Percentiles rank a stretch among this genome's conserved stretches.
phyloP scores from a whole-genome alignment of 768 basidiomycete species.

The Tylopilus vinaceipallidus region DNA sequence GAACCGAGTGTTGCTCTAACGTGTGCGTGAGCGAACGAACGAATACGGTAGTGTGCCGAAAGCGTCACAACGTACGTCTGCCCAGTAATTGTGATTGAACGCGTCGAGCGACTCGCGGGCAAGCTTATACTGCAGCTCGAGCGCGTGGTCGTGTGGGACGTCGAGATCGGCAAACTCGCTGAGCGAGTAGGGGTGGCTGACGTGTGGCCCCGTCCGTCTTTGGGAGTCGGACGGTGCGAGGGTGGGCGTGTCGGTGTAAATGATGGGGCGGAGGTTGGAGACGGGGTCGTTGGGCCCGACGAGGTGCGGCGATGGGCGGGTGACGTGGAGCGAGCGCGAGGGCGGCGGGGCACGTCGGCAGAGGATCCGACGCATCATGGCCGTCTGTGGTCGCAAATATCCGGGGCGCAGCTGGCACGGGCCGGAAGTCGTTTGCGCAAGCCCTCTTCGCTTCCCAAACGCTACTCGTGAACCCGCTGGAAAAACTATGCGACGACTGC shows the following conservation, averaged over 20 bases:
- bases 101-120: slow-evolving; percentile 70
- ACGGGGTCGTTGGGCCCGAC: slow-evolving; percentile 76
- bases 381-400: not conserved
- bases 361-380: not conserved
- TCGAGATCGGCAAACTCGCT: slow-evolving; percentile 53
- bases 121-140: slow-evolving; percentile 69
- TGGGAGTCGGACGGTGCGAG: slow-evolving; percentile 32
- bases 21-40: slow-evolving; percentile 3
- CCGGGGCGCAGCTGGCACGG: not conserved
- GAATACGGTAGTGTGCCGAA: not conserved
- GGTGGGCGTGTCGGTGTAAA: slow-evolving; percentile 61
- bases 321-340: slow-evolving; percentile 21
- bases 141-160: slow-evolving; percentile 36
- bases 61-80: slow-evolving; percentile 53
- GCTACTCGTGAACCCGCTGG: not conserved
- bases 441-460: not conserved
- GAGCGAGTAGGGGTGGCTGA: slow-evolving; percentile 73
- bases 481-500: slow-evolving; percentile 10
- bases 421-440: not conserved
- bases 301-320: slow-evolving; percentile 34
- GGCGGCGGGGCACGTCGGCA: not conserved
- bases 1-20: slow-evolving; percentile 79
- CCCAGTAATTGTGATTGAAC: slow-evolving; percentile 79
- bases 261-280: slow-evolving; percentile 75
- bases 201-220: not conserved